Conservation (phyloP, 306 rosid genomes). For the Malus sylvestris region DNA sequence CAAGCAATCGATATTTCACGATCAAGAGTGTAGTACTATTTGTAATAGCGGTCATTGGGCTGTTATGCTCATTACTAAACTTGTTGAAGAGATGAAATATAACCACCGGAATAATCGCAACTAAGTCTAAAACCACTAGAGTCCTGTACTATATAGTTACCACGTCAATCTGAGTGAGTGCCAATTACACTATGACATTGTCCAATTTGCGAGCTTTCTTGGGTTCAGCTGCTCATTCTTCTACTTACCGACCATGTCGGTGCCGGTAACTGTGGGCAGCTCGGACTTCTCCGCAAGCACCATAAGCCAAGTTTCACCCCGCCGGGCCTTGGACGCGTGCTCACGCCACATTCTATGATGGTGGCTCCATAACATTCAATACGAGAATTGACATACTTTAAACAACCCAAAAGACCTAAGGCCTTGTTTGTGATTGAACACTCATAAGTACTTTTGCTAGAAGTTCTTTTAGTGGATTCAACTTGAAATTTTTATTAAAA, state of each 20-base stretch:
- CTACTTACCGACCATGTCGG: not conserved
- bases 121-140: not conserved
- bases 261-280: not conserved
- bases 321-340: slow-evolving; percentile 57
- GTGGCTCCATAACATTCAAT: slow-evolving; percentile 47
- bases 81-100: no score
- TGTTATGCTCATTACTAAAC: no score
- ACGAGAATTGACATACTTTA: no score
- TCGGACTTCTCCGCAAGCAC: not conserved
- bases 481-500: no score
- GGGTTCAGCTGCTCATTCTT: slow-evolving; percentile 19
- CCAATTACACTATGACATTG: not conserved
- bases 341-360: slow-evolving; percentile 69
- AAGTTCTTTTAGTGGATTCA: no score
- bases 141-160: not conserved
- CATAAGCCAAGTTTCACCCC: slow-evolving; percentile 4
- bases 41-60: no score
- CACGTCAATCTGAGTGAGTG: no score
- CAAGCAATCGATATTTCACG: no score
- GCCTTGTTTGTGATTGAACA: no score
- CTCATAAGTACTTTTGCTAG: no score
- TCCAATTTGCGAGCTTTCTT: slow-evolving; percentile 10
- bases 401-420: no score
- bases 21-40: no score
- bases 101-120: not conserved